phyloP scores from a whole-genome alignment of 768 basidiomycete species.

The Leccinum subgranulosum region DNA sequence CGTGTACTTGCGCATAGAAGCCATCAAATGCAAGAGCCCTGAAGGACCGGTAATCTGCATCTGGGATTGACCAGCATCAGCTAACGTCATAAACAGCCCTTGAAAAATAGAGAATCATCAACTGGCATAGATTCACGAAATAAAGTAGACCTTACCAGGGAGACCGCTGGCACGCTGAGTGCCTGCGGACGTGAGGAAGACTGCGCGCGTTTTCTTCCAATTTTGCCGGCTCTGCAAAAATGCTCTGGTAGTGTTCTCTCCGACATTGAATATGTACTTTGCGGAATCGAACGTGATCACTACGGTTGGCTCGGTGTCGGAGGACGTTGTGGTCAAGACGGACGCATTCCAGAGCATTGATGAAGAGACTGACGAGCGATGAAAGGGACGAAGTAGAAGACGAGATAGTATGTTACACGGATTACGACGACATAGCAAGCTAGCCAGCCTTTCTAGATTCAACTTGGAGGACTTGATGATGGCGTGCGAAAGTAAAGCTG shows the following conservation, averaged over 20 bases:
- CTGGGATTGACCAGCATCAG: conserved; percentile 60
- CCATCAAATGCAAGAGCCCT: conserved; percentile 67
- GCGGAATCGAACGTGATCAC: conserved; percentile 71
- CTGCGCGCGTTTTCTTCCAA: conserved; percentile 61
- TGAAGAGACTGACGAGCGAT: conserved; percentile 10
- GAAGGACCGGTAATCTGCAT: conserved; percentile 69
- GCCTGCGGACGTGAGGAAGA: conserved; percentile 71
- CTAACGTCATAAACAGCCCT: conserved; percentile 80
- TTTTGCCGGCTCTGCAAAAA: conserved; percentile 65
- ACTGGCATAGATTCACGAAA: not conserved
- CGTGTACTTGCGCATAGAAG: conserved; percentile 65
- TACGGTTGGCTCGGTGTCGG: conserved; percentile 81
- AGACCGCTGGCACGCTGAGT: conserved; percentile 68
- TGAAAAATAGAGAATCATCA: not conserved
- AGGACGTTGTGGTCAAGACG: conserved; percentile 54
- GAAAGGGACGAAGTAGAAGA: conserved; percentile 12
- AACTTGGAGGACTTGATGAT: not conserved
- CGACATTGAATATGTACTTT: conserved; percentile 86
- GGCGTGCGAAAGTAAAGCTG: not conserved
- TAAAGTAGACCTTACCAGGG: conserved; percentile 49
- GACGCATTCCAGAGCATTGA: conserved; percentile 63
- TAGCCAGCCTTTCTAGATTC: conserved; percentile 20
- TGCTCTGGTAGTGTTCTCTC: conserved; percentile 75
- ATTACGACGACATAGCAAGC: conserved; percentile 24
- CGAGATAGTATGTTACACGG: conserved; percentile 25